These are phyloP conservation scores for Clarkia xantiana DNA, from an alignment of 345 rosid species.

Conservation along the genomic window DNA sequence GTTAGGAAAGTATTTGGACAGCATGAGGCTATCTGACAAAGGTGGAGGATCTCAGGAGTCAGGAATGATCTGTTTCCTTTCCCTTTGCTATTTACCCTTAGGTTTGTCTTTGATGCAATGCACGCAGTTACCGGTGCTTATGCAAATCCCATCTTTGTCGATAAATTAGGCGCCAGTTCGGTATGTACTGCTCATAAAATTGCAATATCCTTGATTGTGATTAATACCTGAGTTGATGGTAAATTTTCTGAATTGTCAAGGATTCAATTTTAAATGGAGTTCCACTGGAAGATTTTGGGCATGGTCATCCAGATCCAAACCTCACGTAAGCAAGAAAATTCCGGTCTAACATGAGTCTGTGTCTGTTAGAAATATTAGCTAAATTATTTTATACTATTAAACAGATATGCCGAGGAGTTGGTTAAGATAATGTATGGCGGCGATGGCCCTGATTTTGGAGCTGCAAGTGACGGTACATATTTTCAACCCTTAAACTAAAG, in stretches of 20 bases:
- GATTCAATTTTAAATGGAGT: constrained; percentile 77
- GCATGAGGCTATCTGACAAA: not conserved
- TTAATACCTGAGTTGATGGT: constrained; percentile 1
- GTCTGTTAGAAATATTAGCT: too few relatives aligned
- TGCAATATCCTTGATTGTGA: not conserved
- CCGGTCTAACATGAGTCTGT: constrained; percentile 6
- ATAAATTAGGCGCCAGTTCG: constrained; percentile 57
- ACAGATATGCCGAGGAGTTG: constrained; percentile 90
- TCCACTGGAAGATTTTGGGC: constrained; percentile 90
- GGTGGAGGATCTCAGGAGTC: constrained; percentile 1
- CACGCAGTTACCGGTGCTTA: constrained; percentile 95
- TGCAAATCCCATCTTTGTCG: constrained; percentile 86
- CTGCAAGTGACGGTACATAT: constrained; percentile 81
- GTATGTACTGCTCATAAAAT: constrained; percentile 22
- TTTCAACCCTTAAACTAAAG: too few relatives aligned
- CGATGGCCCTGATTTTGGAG: constrained; percentile 86
- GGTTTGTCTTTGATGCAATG: constrained; percentile 91
- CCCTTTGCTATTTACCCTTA: constrained; percentile 18
- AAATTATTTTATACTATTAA: constrained; percentile 6
- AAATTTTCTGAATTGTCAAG: constrained; percentile 23
- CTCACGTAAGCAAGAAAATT: constrained; percentile 47
- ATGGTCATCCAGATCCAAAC: constrained; percentile 97
- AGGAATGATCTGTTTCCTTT: not conserved
- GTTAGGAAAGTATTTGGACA: too few relatives aligned
- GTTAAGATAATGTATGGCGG: constrained; percentile 62